phyloP scores from a whole-genome alignment of 2,329 filamentous ascomycete genomes.

The Acrocalymma vagum region DNA sequence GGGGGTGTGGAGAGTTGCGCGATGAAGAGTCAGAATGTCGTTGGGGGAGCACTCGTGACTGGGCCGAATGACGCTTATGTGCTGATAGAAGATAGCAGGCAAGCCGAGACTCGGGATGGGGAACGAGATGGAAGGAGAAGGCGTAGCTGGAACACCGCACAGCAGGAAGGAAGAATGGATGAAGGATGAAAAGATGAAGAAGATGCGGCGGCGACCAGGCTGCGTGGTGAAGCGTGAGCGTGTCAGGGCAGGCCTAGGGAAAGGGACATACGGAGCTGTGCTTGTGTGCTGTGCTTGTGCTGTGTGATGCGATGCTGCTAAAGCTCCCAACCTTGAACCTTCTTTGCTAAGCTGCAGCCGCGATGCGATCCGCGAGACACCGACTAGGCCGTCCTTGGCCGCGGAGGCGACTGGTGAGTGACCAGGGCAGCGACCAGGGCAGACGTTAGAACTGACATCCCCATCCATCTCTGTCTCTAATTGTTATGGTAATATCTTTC shows the following conservation, averaged over 20 bases:
- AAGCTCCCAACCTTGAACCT: too few species aligned
- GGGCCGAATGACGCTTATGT: slow-evolving; percentile 39
- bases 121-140: slow-evolving; percentile 20
- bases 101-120: slow-evolving; percentile 28
- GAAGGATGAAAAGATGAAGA: too few species aligned
- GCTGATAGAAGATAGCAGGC: slow-evolving; percentile 40
- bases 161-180: slow-evolving; percentile 12
- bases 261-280: too few species aligned
- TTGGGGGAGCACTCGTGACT: slow-evolving; percentile 41
- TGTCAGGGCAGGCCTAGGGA: slow-evolving; percentile 1
- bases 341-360: slow-evolving; percentile 16
- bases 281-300: too few species aligned
- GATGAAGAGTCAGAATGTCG: neutral
- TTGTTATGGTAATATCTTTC: too few species aligned
- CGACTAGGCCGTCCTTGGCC: slow-evolving; percentile 16
- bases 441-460: too few species aligned
- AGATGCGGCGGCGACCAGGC: slow-evolving; percentile 8
- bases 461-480: too few species aligned
- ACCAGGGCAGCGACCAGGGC: too few species aligned
- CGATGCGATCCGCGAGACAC: slow-evolving; percentile 18
- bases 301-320: too few species aligned
- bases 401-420: too few species aligned
- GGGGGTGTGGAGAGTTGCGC: neutral
- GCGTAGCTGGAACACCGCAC: slow-evolving; percentile 10
- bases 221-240: neutral